Evolutionary conservation across 116 monocot genomes (phyloP).

Genomic region (Papilionanthe hybrid): DNA sequence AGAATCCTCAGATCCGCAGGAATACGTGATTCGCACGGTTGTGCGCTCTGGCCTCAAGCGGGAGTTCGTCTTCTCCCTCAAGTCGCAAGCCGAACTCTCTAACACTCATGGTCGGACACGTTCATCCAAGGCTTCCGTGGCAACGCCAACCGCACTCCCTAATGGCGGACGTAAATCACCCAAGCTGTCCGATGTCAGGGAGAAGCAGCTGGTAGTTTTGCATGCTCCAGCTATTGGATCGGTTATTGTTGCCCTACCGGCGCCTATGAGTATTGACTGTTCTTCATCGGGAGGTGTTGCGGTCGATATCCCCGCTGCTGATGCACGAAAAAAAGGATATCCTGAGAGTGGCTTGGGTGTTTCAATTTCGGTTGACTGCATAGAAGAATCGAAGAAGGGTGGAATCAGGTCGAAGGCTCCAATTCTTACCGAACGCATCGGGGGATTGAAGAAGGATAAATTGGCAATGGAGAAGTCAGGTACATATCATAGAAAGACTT

Average conservation of each 20-base stretch:
- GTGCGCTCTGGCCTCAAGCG: constrained; percentile 86
- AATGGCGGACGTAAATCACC: constrained; percentile 18
- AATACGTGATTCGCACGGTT: constrained; percentile 52
- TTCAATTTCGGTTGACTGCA: not conserved
- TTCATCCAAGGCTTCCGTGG: constrained; percentile 32
- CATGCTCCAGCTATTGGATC: not conserved
- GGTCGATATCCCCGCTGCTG: not conserved
- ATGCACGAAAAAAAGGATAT: not conserved
- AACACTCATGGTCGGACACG: constrained; percentile 57
- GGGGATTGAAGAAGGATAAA: not conserved
- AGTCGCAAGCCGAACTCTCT: constrained; percentile 52
- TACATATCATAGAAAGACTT: constrained; percentile 25
- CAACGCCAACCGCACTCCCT: not conserved
- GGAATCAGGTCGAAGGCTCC: not conserved
- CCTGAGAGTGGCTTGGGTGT: not conserved
- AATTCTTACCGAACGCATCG: not conserved
- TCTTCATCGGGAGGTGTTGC: not conserved
- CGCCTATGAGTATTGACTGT: not conserved
- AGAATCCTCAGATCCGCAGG: constrained; percentile 19
- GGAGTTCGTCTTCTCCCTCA: constrained; percentile 83
- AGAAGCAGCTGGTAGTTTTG: not conserved
- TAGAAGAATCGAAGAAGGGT: not conserved
- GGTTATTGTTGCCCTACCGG: not conserved
- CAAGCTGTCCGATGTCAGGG: constrained; percentile 15
- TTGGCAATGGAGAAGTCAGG: constrained; percentile 9